These are phyloP conservation scores for Apophysomyces trapeziformis DNA, from an alignment of 371 early-diverging fungal genomes.

Conservation along the genomic window DNA sequence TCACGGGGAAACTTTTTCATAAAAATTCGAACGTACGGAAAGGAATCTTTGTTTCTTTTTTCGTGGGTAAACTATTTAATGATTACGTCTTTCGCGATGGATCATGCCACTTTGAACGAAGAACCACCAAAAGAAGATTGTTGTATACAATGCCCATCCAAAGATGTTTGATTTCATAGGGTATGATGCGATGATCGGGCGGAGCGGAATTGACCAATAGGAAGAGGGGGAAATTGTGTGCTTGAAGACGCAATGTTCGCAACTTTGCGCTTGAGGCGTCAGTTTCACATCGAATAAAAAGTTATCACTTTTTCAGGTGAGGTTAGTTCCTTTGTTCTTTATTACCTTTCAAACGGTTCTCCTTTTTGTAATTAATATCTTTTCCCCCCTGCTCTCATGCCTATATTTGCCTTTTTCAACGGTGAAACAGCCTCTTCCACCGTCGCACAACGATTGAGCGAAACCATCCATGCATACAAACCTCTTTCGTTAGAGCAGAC, in stretches of 20 bases:
- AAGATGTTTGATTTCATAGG: slow-evolving; percentile 3
- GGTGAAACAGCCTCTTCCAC: slow-evolving; percentile 11
- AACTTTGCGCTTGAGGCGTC: slow-evolving; percentile 8
- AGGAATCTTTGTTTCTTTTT: too few species aligned
- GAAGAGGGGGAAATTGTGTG: slow-evolving; percentile 20
- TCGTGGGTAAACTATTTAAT: too few species aligned
- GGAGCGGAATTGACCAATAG: slow-evolving; percentile 15
- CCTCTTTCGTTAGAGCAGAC: background rate
- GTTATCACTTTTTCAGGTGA: slow-evolving; percentile 7
- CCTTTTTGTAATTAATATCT: slow-evolving; percentile 13
- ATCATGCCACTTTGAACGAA: slow-evolving; percentile 2
- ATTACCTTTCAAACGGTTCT: background rate
- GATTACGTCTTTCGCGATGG: too few species aligned
- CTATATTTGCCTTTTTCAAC: slow-evolving; percentile 13
- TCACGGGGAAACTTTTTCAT: too few species aligned
- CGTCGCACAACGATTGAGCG: slow-evolving; percentile 2
- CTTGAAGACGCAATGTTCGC: slow-evolving; percentile 16
- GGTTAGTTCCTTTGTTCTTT: slow-evolving; percentile 2
- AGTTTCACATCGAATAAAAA: slow-evolving; percentile 11
- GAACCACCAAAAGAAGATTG: too few species aligned
- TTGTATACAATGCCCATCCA: background rate
- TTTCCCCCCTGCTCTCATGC: slow-evolving; percentile 1
- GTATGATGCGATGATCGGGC: slow-evolving; percentile 14
- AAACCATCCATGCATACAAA: background rate
- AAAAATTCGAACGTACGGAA: too few species aligned